Evolutionary conservation across 805 yeast genomes (phyloP), one percentile per base, ranked within the genome.

Genomic region (Suhomyces sp.): DNA sequence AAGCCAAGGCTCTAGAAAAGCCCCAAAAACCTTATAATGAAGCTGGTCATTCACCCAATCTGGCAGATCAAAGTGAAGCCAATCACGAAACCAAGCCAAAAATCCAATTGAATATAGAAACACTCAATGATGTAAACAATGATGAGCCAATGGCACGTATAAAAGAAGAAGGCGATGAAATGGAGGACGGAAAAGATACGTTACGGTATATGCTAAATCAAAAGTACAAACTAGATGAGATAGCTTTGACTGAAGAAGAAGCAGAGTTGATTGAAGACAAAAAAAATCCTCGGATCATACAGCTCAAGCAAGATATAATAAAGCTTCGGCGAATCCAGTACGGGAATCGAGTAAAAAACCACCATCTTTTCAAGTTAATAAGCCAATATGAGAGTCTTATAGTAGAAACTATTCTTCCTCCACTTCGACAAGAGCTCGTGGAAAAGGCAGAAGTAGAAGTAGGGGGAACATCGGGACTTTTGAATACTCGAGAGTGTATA

Each of bases 301-400:
- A 58, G 44, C 58, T 74, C n/a, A 51, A 63, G 4, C 24, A 49
- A 4, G 77, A 74, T 47, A 71, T 64, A 46, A 55, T 57, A 40
- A 60, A 61, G 46, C 62, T 74, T 7, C 51, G 55, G 19, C 37
- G 41, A 6, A 47, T 73, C 6, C 58, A 60, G 39, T 52, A 51
- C 17, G 49, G 48, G 21, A 66, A 66, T 21, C 48, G 25, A 9
- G 44, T 35, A n/a, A 61, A 57, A 27, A 73, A 72, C 52, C 22
- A 49, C 20, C 58, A 69, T 29, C 53, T 71, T 6, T 49, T 58
- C 13, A 47, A 53, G 29, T 52, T 70, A 0, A 53, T 68, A 12
- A 51, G 58, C 19, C 62, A 62, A 20, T 74, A 72, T 57, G 75
- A 72, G 48, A 47, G 44, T 20, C 61, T 69, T n/a, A 58, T 72